These are phyloP conservation scores for Aegilops bicornis DNA, from an alignment of 176 grass and related monocot species.

Conservation along the genomic window DNA sequence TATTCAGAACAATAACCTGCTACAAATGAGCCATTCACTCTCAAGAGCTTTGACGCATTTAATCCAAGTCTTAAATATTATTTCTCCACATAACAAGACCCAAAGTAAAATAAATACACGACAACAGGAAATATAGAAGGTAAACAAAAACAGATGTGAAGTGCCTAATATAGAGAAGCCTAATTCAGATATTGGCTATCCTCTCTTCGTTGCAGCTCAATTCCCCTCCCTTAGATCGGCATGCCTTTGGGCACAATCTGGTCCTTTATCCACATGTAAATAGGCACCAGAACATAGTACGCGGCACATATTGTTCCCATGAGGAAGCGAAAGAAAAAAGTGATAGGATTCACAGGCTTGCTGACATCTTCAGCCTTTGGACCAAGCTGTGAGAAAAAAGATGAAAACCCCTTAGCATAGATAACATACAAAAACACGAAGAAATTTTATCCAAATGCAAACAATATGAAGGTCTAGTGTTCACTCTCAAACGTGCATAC, in stretches of 20 bases:
- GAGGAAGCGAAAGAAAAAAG: slow-evolving; percentile 69
- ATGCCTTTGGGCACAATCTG: slow-evolving; percentile 89
- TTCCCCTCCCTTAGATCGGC: slow-evolving; percentile 57
- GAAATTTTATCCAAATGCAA: neutral
- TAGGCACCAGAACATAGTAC: slow-evolving; percentile 89
- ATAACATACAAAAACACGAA: neutral
- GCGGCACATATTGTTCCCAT: slow-evolving; percentile 70
- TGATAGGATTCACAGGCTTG: slow-evolving; percentile 73
- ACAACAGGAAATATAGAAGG: slow-evolving; percentile 18
- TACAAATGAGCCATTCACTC: slow-evolving; percentile 21
- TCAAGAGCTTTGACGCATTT: neutral
- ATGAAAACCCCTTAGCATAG: neutral
- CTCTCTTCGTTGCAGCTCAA: slow-evolving; percentile 23
- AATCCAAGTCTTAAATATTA: slow-evolving; percentile 35
- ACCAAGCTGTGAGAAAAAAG: slow-evolving; percentile 64
- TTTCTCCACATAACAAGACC: slow-evolving; percentile 21
- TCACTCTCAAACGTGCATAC: neutral
- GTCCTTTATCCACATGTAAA: slow-evolving; percentile 99
- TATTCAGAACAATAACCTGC: slow-evolving; percentile 18
- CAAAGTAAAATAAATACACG: slow-evolving; percentile 5
- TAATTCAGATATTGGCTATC: slow-evolving; percentile 35
- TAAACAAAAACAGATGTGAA: slow-evolving; percentile 29
- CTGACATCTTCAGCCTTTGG: slow-evolving; percentile 82
- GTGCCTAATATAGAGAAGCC: slow-evolving; percentile 48
- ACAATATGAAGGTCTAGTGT: neutral